phyloP scores from a whole-genome alignment of 164 flowering plant species.

The Vitis labrusca region DNA sequence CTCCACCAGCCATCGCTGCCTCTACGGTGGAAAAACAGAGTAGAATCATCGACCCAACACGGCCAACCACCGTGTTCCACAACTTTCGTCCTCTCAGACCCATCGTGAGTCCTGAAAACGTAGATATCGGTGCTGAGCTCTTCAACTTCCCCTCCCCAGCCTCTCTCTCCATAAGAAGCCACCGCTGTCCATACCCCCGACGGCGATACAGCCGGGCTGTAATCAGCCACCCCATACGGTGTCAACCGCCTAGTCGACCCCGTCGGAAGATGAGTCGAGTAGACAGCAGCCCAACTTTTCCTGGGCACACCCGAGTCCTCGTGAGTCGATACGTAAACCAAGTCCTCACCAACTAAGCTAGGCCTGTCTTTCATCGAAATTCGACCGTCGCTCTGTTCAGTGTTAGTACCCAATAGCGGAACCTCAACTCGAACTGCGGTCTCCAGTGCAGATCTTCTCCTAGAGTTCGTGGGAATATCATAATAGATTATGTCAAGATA shows the following conservation, averaged over 20 bases:
- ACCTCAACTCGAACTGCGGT: conserved; percentile 28
- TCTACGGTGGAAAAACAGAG: conserved; percentile 69
- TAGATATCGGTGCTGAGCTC: conserved; percentile 72
- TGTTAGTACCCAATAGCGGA: conserved; percentile 29
- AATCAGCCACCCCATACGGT: conserved; percentile 68
- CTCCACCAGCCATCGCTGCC: conserved; percentile 84
- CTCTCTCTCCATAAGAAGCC: conserved; percentile 68
- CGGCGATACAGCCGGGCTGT: conserved; percentile 86
- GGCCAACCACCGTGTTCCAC: conserved; percentile 95
- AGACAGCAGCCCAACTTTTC: conserved; percentile 86
- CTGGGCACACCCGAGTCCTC: conserved; percentile 56
- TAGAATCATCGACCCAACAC: conserved; percentile 71
- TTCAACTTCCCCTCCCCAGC: conserved; percentile 80
- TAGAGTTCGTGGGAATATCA: conserved; percentile 3
- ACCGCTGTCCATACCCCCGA: conserved; percentile 83
- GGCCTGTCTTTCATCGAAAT: conserved; percentile 77
- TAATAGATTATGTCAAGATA: conserved; percentile 42
- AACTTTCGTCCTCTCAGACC: conserved; percentile 57
- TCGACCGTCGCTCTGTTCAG: neutral
- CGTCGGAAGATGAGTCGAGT: conserved; percentile 55
- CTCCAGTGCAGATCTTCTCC: conserved; percentile 37
- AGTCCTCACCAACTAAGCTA: conserved; percentile 44
- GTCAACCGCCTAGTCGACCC: conserved; percentile 69
- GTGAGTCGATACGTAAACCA: conserved; percentile 83
- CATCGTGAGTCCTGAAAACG: conserved; percentile 64